Percentiles rank a stretch among this genome's conserved stretches.
These are phyloP conservation scores for Penicillium hordei DNA, from an alignment of 2,329 filamentous ascomycete genomes.

Conservation along the genomic window DNA sequence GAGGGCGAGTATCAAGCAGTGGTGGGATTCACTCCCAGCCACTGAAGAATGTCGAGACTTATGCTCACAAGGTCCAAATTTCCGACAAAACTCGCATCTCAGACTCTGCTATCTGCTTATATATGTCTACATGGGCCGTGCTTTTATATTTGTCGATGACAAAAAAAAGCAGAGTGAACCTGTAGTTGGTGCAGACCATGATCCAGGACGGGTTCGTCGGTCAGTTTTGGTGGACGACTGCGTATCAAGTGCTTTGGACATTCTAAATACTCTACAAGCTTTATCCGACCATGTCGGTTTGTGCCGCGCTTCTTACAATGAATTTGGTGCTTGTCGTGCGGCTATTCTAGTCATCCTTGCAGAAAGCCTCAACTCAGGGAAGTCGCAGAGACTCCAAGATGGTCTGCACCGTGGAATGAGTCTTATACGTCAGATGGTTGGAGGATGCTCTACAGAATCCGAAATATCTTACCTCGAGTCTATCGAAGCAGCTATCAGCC, in stretches of 20 bases:
- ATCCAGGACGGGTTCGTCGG: conserved; percentile 28
- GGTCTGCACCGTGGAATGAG: conserved; percentile 50
- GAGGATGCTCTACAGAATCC: conserved; percentile 52
- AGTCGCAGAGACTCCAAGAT: conserved; percentile 42
- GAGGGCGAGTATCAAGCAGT: conserved; percentile 37
- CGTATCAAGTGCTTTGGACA: conserved; percentile 52
- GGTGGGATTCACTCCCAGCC: conserved; percentile 41
- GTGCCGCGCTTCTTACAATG: conserved; percentile 55
- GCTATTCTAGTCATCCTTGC: conserved; percentile 52
- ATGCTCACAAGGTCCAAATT: conserved; percentile 40
- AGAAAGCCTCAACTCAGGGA: conserved; percentile 36
- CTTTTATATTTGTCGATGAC: conserved; percentile 49
- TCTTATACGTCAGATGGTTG: conserved; percentile 54
- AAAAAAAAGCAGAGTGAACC: conserved; percentile 22
- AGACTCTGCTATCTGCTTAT: conserved; percentile 54
- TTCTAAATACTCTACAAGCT: conserved; percentile 50
- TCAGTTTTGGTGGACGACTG: conserved; percentile 51
- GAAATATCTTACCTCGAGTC: conserved; percentile 54
- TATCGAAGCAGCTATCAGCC: conserved; percentile 48
- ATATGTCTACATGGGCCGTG: conserved; percentile 54
- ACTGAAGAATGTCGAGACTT: conserved; percentile 40
- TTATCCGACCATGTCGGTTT: conserved; percentile 52
- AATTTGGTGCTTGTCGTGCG: conserved; percentile 56
- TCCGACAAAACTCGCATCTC: conserved; percentile 52
- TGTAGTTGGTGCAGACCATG: conserved; percentile 1